Base-by-base conservation (phyloP, 169 alveolate species). In the Ichthyophthirius multifiliis region DNA sequence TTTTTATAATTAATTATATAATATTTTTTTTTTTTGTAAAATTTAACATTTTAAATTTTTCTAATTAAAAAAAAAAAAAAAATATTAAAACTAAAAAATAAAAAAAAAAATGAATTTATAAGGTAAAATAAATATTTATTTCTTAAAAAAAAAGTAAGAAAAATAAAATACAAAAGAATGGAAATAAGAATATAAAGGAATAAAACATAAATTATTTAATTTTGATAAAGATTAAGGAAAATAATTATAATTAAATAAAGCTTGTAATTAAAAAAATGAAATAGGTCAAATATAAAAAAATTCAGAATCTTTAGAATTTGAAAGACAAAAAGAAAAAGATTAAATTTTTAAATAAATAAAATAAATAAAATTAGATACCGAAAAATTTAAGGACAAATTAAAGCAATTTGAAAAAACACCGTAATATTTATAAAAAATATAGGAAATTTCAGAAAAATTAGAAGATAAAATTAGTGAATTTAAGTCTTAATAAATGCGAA, bases 261-360 rank as follows among this genome's bases (percentile, higher is more conserved):
- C 75, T 65, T 32, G 47, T 65, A 32, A 34, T 5, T 65, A 31
- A 2, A 65, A 65, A 34, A 32, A 65, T 65, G 75, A 65, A 16
- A 65, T 65, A 12, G 16, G 34, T 2, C 16, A 32, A 16, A 32
- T 65, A 32, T 30, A 30, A 41, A 65, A 65, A 12, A 6, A 16
- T 31, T 4, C 43, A 30, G 75, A 65, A 18, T 32, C 30, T 5
- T 65, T 31, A 18, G 75, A 65, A 32, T 65, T 65, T 65, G 46
- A 65, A 15, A 65, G 75, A 23, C 34, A 32, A 35, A 65, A 65
- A 65, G 75, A 65, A 65, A 65, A 46, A 35, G 75, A 65, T 32
- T n/a, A 65, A n/a, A 65, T 65, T 10, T 35, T 65, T 65, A 65
- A 65, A n/a, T 65, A 65, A 16, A 65, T 65, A 27, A 65, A 65